Evolutionary conservation across 164 flowering plant genomes (phyloP).

Genomic region (Pachysandra terminalis): DNA sequence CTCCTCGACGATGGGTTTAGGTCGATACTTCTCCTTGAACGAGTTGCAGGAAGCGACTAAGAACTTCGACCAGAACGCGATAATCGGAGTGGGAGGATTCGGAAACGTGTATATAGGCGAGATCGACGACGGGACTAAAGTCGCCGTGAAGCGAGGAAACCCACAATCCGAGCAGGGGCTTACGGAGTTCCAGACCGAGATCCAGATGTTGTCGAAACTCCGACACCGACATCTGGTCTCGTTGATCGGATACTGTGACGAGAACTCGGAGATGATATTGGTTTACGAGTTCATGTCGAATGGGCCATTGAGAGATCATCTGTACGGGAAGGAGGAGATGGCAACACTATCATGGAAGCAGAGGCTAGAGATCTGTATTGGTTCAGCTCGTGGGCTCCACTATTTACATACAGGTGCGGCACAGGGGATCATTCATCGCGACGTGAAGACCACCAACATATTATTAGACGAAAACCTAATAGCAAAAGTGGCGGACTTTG

Average conservation of each 20-base stretch:
- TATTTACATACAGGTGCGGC: conserved; percentile 8
- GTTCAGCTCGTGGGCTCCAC: conserved; percentile 6
- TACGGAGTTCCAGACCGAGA: conserved; percentile 4
- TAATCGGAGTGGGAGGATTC: conserved; percentile 72
- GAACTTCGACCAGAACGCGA: conserved; percentile 44
- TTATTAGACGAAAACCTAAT: neutral
- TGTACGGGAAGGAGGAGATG: conserved; percentile 1
- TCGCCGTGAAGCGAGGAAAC: conserved; percentile 10
- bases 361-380: conserved; percentile 12
- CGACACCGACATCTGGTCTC: conserved; percentile 6
- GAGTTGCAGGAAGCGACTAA: conserved; percentile 60
- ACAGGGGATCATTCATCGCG: conserved; percentile 8
- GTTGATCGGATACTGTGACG: conserved; percentile 7
- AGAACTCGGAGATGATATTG: conserved; percentile 9
- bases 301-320: conserved; percentile 9
- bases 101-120: conserved; percentile 8
- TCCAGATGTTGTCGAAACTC: conserved; percentile 7
- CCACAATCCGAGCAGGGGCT: conserved; percentile 9
- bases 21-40: conserved; percentile 48
- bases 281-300: conserved; percentile 12
- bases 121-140: conserved; percentile 4
- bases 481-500: conserved; percentile 12
- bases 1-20: conserved; percentile 48
- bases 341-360: conserved; percentile 8
- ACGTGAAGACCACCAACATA: conserved; percentile 11